Evolutionary conservation across 495 filamentous ascomycete genomes (phyloP), one percentile per base, ranked within the genome.

Genomic region (Penicillium soppii): DNA sequence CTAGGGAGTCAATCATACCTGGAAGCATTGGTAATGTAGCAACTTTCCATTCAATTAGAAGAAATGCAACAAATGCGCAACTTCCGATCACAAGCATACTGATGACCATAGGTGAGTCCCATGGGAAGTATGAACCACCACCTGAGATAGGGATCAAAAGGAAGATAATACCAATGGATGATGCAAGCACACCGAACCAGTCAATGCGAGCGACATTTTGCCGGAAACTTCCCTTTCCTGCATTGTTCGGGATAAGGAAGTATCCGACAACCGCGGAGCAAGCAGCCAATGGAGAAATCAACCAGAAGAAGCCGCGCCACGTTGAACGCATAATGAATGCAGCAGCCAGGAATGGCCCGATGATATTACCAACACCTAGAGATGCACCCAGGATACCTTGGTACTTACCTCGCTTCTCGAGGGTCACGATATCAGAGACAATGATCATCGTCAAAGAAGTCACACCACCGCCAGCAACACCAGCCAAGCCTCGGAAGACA

Each of bases 111-210:
- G 81, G 67, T 2, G 81, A 84, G 42, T 77, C 57, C 83, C 82
- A 87, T 5, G 71, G 58, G 50, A 84, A 86, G 47, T 79, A 81
- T 4, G 76, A 77, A 0, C 84, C 83, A 20, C 80, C 82, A 4
- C 82, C 83, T 10, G 82, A 85, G 23, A 86, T 77, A 13, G 83
- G 82, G 51, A 86, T 83, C 37, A 86, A 66, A 16, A 83, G 40
- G 43, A 84, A 76, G 19, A 85, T 73, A 25, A 85, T 74, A 1
- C 73, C 79, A 26, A 76, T 70, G 0, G 75, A 77, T 6, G 74
- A 79, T 1, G 74, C 66, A 7, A 79, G 33, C 6, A 80, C 56
- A 6, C 82, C 82, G 12, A 59, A 76, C 52, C 75, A 83, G 52
- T 86, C 82, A 41, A 86, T 83, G 23, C 76, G 74, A 23, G 69